These are phyloP conservation scores for Suillus paluster DNA, from an alignment of 768 basidiomycete genomes.

Conservation along the genomic window DNA sequence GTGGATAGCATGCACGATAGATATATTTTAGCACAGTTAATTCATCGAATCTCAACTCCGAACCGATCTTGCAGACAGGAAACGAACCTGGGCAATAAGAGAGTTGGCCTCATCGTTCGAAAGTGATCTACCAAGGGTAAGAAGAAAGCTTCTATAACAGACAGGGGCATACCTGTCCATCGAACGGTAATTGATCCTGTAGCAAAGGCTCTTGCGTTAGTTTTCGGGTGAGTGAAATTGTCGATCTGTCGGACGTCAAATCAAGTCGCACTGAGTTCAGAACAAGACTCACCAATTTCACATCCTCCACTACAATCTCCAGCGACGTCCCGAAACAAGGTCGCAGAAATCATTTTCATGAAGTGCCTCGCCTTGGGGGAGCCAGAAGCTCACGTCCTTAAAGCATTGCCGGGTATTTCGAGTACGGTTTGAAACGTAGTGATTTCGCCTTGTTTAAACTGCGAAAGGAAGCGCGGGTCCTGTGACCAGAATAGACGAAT, in stretches of 20 bases:
- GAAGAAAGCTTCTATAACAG: conserved; percentile 5
- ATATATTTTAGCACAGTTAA: conserved; percentile 44
- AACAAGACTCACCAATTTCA: conserved; percentile 65
- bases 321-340: conserved; percentile 86
- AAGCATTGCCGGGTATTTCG: conserved; percentile 90
- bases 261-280: neutral
- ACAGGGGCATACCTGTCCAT: conserved; percentile 79
- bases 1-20: conserved; percentile 31
- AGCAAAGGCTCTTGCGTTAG: conserved; percentile 81
- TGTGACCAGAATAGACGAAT: conserved; percentile 97
- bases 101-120: conserved; percentile 88
- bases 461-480: conserved; percentile 85
- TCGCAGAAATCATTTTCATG: conserved; percentile 99
- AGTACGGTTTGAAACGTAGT: conserved; percentile 88
- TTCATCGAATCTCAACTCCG: conserved; percentile 87
- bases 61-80: conserved; percentile 61
- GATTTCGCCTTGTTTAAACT: conserved; percentile 81
- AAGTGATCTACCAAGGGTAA: conserved; percentile 59
- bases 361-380: conserved; percentile 54
- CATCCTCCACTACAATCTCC: conserved; percentile 93
- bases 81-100: conserved; percentile 69
- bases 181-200: conserved; percentile 92
- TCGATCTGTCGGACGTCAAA: conserved; percentile 70
- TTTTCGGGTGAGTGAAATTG: conserved; percentile 88
- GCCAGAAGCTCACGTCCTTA: conserved; percentile 97